phyloP scores from a whole-genome alignment of 768 basidiomycete species.

The Sporobolomyces roseus region DNA sequence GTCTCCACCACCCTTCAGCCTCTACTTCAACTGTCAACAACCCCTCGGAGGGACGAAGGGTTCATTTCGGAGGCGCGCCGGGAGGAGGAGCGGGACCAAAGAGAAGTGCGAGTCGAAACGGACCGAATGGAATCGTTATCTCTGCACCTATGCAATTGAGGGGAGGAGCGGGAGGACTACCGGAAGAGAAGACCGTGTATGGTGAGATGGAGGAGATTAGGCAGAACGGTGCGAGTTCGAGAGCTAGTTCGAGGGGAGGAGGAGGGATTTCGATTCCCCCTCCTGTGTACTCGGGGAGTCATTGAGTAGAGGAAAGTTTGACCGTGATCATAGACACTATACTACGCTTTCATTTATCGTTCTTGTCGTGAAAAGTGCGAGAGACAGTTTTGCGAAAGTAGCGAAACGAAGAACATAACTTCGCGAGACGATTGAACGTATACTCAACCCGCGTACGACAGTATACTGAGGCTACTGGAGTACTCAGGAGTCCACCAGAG shows the following conservation, averaged over 20 bases:
- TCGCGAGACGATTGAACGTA: too few species aligned
- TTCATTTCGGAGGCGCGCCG: neutral
- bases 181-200: neutral
- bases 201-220: constrained; percentile 12
- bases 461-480: too few species aligned
- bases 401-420: too few species aligned
- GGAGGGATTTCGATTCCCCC: constrained; percentile 2
- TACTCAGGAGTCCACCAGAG: too few species aligned
- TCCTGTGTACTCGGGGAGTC: constrained; percentile 5
- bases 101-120: constrained; percentile 15
- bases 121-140: constrained; percentile 34
- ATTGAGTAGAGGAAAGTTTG: constrained; percentile 1
- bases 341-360: too few species aligned
- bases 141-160: constrained; percentile 11
- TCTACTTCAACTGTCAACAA: neutral
- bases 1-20: neutral
- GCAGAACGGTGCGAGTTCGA: constrained; percentile 11
- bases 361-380: neutral
- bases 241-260: neutral
- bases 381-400: neutral
- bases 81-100: neutral
- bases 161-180: neutral
- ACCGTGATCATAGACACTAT: neutral
- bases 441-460: too few species aligned
- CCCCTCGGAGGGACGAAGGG: neutral